These are phyloP conservation scores for Saprolegnia diclina DNA, from an alignment of 352 stramenopile species.

Conservation along the genomic window DNA sequence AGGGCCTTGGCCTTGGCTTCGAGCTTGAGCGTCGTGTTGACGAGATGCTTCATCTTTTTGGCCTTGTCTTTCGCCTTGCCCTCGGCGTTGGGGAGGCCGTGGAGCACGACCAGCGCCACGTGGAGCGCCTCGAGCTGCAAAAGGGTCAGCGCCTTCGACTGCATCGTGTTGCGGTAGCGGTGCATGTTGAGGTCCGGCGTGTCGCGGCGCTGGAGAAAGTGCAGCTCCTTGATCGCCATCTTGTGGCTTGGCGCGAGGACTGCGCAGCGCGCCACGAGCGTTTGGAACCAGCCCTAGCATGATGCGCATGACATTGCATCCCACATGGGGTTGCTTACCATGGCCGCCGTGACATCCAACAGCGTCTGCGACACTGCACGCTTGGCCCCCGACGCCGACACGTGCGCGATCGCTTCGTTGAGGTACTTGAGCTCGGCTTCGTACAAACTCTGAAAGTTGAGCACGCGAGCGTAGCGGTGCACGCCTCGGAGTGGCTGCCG, in stretches of 20 bases:
- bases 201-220: not conserved
- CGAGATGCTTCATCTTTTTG: no score
- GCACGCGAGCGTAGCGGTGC: slow-evolving; percentile 40
- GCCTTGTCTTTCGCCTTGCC: no score
- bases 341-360: no score
- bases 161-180: slow-evolving; percentile 14
- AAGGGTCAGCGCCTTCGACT: not conserved
- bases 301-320: not conserved
- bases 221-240: slow-evolving; percentile 8
- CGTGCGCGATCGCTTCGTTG: slow-evolving; percentile 20
- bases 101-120: not conserved
- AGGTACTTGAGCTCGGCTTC: slow-evolving; percentile 34
- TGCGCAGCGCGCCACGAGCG: not conserved
- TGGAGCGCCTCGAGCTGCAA: slow-evolving; percentile 5
- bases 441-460: slow-evolving; percentile 39
- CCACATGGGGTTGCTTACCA: no score
- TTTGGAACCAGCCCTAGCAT: not conserved
- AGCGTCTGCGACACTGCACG: slow-evolving; percentile 30
- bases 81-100: not conserved
- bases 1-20: not conserved
- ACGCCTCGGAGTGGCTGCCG: slow-evolving; percentile 39
- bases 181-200: slow-evolving; percentile 11
- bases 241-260: not conserved
- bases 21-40: not conserved
- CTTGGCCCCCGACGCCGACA: slow-evolving; percentile 30